Conservation (phyloP, 352 stramenopile genomes). For the Phytophthora hybrid region DNA sequence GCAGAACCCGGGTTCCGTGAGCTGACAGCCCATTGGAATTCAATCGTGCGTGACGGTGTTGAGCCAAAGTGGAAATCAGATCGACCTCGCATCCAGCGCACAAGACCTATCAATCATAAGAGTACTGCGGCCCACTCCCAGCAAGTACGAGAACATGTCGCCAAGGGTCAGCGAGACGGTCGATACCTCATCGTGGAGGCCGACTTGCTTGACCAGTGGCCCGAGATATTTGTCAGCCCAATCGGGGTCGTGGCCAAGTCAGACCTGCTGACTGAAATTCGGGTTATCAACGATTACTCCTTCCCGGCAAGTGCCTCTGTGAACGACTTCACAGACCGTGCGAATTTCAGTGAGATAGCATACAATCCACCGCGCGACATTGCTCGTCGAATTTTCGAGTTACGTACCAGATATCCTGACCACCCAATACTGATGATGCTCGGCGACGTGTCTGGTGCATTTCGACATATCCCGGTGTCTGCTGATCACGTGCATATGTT, state of each 20-base stretch:
- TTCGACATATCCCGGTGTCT: too few relatives aligned
- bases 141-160: slow-evolving; percentile 7
- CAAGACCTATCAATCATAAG: slow-evolving; percentile 1
- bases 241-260: background rate
- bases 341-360: too few relatives aligned
- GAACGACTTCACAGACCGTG: too few relatives aligned
- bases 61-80: background rate
- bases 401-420: too few relatives aligned
- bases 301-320: too few relatives aligned
- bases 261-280: too few relatives aligned
- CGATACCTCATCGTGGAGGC: slow-evolving; percentile 12
- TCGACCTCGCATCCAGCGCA: background rate
- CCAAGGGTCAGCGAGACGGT: slow-evolving; percentile 3
- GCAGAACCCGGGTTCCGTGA: too few relatives aligned
- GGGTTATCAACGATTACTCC: background rate
- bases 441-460: too few relatives aligned
- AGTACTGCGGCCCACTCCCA: background rate
- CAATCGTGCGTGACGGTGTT: background rate
- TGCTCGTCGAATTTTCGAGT: too few relatives aligned
- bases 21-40: background rate
- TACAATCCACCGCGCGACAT: too few relatives aligned
- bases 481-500: too few relatives aligned
- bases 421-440: too few relatives aligned
- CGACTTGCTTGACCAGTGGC: slow-evolving; percentile 2
- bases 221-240: slow-evolving; percentile 5